Base-by-base conservation (phyloP, 2,329 filamentous ascomycete species). In the Conoideocrella luteorostrata region DNA sequence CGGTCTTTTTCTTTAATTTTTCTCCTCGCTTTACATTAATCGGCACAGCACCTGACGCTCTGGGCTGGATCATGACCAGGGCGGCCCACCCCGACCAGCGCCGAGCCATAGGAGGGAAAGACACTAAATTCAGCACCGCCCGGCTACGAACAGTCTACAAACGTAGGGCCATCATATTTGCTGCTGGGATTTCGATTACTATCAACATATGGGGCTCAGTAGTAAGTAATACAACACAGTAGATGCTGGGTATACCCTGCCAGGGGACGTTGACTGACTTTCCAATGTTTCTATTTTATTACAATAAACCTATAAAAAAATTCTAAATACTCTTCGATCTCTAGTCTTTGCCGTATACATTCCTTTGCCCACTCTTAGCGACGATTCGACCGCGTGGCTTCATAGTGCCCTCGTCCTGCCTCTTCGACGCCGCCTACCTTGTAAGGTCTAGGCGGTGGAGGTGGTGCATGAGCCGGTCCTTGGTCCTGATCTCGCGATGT, bases 261-360 rank as follows among this genome's bases (percentile, higher is more conserved):
- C n/a, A n/a, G n/a, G n/a, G n/a, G n/a, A n/a, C n/a, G n/a, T n/a
- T n/a, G n/a, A n/a, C n/a, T n/a, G n/a, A n/a, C n/a, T n/a, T n/a
- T n/a, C n/a, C n/a, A n/a, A n/a, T n/a, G n/a, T n/a, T n/a, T n/a
- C n/a, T n/a, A n/a, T n/a, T n/a, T n/a, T n/a, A n/a, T n/a, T n/a
- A n/a, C n/a, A n/a, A n/a, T n/a, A n/a, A n/a, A 18, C 30, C n/a
- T 87, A 88, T 61, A 87, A 82, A 22, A 18, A 32, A 33, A 33
- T 17, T n/a, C 9, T n/a, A n/a, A 18, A 59, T 51, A 43, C 58
- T 57, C 61, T 64, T 63, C 4, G 59, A 58, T 57, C 13, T 59
- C 60, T 45, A 65, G 47, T 45, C 59, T 54, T 47, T 63, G 56
- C 43, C 62, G 49, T 9, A 61, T 56, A 20, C 61, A 59, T 34